phyloP scores from a whole-genome alignment of 106 monocot species.

The Dendrobium huoshanense region DNA sequence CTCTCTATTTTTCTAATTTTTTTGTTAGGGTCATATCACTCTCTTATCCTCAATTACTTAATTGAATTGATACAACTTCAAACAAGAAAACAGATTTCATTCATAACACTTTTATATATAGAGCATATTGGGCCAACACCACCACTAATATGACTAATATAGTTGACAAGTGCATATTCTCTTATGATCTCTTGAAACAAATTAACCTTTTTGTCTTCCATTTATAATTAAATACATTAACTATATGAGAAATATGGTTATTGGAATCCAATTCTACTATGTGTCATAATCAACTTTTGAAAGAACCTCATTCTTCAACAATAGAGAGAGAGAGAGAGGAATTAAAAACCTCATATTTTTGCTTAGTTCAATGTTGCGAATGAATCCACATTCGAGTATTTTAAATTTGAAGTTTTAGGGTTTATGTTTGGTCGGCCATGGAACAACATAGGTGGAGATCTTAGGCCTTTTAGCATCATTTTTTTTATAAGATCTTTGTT shows the following conservation, averaged over 20 bases:
- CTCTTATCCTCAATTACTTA: too few relatives aligned
- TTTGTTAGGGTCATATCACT: too few relatives aligned
- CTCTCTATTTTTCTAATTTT: too few relatives aligned
- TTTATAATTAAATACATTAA: not conserved
- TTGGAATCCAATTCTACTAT: not conserved
- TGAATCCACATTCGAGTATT: not conserved
- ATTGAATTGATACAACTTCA: too few relatives aligned
- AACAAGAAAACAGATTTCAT: too few relatives aligned
- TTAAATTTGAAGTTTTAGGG: not conserved
- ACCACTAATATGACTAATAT: not conserved
- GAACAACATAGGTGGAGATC: not conserved
- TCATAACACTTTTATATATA: too few relatives aligned
- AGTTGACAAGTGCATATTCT: not conserved
- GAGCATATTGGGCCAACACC: not conserved
- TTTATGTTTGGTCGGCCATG: conserved; percentile 3
- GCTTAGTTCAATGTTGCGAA: not conserved
- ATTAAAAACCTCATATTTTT: not conserved
- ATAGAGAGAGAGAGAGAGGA: not conserved
- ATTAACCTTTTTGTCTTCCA: not conserved
- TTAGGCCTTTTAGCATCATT: too few relatives aligned
- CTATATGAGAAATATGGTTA: not conserved
- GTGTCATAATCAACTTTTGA: not conserved
- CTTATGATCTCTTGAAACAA: not conserved
- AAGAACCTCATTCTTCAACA: not conserved
- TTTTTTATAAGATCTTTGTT: too few relatives aligned